Evolutionary conservation across 805 yeast species (phyloP), one percentile per base, ranked within the genome.

Genomic region (Grigorovia transvaalensis): DNA sequence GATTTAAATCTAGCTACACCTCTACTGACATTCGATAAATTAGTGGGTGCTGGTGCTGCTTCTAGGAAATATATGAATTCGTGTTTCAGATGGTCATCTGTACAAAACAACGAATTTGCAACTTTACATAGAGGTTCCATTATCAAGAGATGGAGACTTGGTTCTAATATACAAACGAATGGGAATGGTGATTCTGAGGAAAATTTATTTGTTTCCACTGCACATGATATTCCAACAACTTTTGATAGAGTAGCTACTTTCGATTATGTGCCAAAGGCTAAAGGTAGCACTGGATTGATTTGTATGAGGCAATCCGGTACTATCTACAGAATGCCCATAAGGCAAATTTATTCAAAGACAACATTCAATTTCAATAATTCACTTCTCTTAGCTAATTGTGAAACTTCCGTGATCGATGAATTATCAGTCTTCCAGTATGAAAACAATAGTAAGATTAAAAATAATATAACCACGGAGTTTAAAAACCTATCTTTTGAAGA

Each of bases 301-400:
- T 89, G 97, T 66, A 84, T 90, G 85, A 74, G 96, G 56, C 95
- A 88, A 60, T 85, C 95, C 0, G 97, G 97, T 3, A 84, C 87
- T 50, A 82, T 89, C 0, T 89, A 85, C 66, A 74, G 84, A 53
- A 86, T 86, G 90, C 78, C 84, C 0, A 85, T 84, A 0, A 68
- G 73, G 1, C 91, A 86, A 62, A 77, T 85, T 48, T 81, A 81
- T 35, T 80, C 80, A 41, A 73, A 81, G 9, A 63, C 85, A 9
- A 73, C 71, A 15, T 85, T 89, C 66, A 85, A 81, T 57, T 80
- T 91, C 0, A 77, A 73, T 58, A 85, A 85, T 60, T 88, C 83
- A 51, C 66, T 85, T 40, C 71, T 82, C 3, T 69, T 82, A 46
- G 71, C 81, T 2, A 88, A 65, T 42, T 66, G 61, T 48, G 69